Conservation (phyloP, 768 basidiomycete species). For the Xerocomus spinulosus region DNA sequence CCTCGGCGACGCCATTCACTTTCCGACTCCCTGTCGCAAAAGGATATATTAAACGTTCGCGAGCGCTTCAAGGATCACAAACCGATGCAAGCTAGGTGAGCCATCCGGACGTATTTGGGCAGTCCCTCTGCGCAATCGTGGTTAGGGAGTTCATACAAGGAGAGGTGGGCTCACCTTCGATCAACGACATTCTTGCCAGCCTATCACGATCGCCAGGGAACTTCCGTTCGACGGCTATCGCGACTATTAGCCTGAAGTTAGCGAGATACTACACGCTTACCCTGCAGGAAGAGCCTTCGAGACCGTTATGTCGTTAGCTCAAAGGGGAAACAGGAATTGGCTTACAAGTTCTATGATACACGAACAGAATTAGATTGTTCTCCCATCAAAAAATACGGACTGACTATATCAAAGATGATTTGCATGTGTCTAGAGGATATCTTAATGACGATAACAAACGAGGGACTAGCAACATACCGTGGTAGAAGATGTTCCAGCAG, state of each 20-base stretch:
- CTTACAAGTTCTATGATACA: conserved; percentile 36
- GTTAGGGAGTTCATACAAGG: background rate
- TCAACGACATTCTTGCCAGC: conserved; percentile 83
- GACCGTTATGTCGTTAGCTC: background rate
- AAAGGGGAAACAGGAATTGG: background rate
- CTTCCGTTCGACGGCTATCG: conserved; percentile 74
- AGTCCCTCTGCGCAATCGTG: conserved; percentile 55
- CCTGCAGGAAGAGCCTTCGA: conserved; percentile 56
- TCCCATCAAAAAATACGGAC: conserved; percentile 22
- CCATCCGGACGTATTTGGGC: conserved; percentile 87
- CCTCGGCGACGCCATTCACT: conserved; percentile 96
- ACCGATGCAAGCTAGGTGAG: conserved; percentile 85
- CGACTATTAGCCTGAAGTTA: background rate
- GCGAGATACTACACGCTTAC: conserved; percentile 32
- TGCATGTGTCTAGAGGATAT: conserved; percentile 64
- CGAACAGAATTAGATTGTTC: conserved; percentile 13
- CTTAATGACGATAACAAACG: background rate
- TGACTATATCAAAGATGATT: conserved; percentile 86
- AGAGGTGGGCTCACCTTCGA: conserved; percentile 58
- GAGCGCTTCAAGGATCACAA: conserved; percentile 4
- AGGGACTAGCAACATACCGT: conserved; percentile 37
- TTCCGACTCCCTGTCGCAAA: conserved; percentile 56
- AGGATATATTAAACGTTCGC: background rate
- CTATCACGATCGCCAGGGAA: conserved; percentile 85
- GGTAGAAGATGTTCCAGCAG: conserved; percentile 83